These are phyloP conservation scores for Rosa persica DNA, from an alignment of 306 rosid genomes.

Conservation along the genomic window DNA sequence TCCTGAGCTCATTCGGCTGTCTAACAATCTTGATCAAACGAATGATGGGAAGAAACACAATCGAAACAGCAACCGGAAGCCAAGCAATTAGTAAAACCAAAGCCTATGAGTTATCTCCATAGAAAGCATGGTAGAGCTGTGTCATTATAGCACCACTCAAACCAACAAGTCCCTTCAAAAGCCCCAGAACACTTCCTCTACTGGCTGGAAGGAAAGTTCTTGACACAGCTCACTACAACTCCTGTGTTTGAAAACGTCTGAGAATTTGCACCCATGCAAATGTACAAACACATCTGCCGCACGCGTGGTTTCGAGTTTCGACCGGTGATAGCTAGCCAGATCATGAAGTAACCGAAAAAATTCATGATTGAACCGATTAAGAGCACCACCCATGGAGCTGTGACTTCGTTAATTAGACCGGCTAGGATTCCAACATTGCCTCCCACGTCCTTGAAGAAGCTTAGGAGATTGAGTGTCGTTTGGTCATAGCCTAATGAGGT, in stretches of 20 bases:
- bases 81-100: slow-evolving; percentile 58
- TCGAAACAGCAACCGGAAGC: slow-evolving; percentile 58
- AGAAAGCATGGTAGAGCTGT: slow-evolving; percentile 55
- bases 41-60: slow-evolving; percentile 43
- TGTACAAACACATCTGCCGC: slow-evolving; percentile 80
- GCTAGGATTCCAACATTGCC: slow-evolving; percentile 55
- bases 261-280: slow-evolving; percentile 70
- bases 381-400: slow-evolving; percentile 66
- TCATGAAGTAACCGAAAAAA: slow-evolving; percentile 73
- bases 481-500: slow-evolving; percentile 67
- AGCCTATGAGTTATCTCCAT: slow-evolving; percentile 42
- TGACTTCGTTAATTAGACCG: slow-evolving; percentile 61
- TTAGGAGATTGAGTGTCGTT: slow-evolving; percentile 59
- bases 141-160: slow-evolving; percentile 69
- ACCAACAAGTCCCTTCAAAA: slow-evolving; percentile 70
- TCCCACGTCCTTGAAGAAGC: slow-evolving; percentile 84
- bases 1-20: slow-evolving; percentile 42
- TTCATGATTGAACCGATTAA: slow-evolving; percentile 57
- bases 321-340: slow-evolving; percentile 63
- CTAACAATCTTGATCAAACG: slow-evolving; percentile 29
- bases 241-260: slow-evolving; percentile 63
- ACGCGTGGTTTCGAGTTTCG: slow-evolving; percentile 41
- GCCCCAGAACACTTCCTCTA: slow-evolving; percentile 68
- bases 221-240: slow-evolving; percentile 57
- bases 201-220: slow-evolving; percentile 60